Conservation (phyloP, 177 flowering plant species). For the Vitis hybrid region DNA sequence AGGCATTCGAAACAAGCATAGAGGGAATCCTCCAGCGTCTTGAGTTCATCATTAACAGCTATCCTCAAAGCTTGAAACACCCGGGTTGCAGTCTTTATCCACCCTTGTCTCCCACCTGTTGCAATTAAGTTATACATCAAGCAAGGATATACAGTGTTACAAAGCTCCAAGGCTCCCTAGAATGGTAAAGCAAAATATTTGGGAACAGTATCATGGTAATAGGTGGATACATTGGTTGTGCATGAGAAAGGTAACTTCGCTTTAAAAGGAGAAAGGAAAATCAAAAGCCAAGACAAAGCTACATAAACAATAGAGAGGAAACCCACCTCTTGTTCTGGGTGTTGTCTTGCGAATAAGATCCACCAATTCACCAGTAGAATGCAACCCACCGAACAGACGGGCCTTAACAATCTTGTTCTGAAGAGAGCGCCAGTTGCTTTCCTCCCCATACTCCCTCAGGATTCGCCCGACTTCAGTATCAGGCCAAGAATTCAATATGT, state of each 20-base stretch:
- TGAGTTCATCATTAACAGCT: conserved; percentile 93
- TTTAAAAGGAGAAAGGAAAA: background rate
- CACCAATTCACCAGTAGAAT: conserved; percentile 70
- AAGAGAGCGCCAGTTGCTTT: conserved; percentile 77
- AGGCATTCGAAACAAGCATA: conserved; percentile 74
- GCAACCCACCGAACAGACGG: conserved; percentile 76
- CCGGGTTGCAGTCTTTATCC: conserved; percentile 95
- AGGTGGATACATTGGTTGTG: background rate
- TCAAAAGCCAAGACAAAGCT: background rate
- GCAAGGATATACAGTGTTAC: background rate
- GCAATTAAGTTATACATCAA: conserved; percentile 1
- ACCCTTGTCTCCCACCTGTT: conserved; percentile 84
- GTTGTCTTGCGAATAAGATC: conserved; percentile 50
- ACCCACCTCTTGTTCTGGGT: conserved; percentile 43
- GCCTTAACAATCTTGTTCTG: conserved; percentile 76
- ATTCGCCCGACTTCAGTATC: conserved; percentile 80
- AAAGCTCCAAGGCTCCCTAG: too few relatives aligned
- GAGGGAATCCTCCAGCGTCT: conserved; percentile 62
- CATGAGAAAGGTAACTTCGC: background rate
- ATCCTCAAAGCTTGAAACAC: conserved; percentile 97
- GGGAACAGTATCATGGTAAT: background rate
- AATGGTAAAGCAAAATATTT: background rate
- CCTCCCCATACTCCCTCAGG: conserved; percentile 90
- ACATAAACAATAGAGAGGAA: conserved; percentile 3
- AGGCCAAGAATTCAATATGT: conserved; percentile 91